Conservation (phyloP, 768 basidiomycete species). For the Naganishia vaughanmartiniae region DNA sequence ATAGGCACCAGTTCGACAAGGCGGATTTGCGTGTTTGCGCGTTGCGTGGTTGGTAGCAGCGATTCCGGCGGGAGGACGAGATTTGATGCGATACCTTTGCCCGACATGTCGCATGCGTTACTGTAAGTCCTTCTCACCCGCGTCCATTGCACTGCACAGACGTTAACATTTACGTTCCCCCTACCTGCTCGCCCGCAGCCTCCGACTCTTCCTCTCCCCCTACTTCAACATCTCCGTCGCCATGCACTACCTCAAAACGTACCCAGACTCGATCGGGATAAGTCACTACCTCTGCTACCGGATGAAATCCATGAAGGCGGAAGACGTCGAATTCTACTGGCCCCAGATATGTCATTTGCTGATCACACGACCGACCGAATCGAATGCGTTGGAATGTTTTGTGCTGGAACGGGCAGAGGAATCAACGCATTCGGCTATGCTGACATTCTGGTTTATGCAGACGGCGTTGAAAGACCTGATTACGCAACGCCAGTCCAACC, state of each 20-base stretch:
- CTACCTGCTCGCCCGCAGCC: no score
- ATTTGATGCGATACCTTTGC: not conserved
- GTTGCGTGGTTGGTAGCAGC: no score
- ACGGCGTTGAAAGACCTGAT: constrained; percentile 82
- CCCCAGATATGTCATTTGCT: constrained; percentile 70
- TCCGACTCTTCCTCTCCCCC: constrained; percentile 86
- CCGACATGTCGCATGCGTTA: constrained; percentile 51
- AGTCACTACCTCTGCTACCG: constrained; percentile 55
- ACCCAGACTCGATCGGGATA: constrained; percentile 55
- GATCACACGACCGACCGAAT: constrained; percentile 85
- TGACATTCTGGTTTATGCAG: constrained; percentile 99
- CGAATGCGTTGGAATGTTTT: constrained; percentile 89
- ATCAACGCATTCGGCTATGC: constrained; percentile 91
- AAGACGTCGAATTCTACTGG: constrained; percentile 58
- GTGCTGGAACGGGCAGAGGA: constrained; percentile 82
- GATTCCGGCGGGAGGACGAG: not conserved
- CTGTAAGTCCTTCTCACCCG: constrained; percentile 37
- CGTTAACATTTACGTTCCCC: no score
- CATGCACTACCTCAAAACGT: constrained; percentile 67
- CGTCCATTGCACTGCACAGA: not conserved
- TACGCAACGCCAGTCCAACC: constrained; percentile 57
- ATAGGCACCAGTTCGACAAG: no score
- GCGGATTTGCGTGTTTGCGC: no score
- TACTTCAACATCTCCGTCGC: constrained; percentile 95
- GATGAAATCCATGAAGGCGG: constrained; percentile 53